Base-by-base conservation (phyloP, 495 filamentous ascomycete genomes). In the Entonaema liquescens region DNA sequence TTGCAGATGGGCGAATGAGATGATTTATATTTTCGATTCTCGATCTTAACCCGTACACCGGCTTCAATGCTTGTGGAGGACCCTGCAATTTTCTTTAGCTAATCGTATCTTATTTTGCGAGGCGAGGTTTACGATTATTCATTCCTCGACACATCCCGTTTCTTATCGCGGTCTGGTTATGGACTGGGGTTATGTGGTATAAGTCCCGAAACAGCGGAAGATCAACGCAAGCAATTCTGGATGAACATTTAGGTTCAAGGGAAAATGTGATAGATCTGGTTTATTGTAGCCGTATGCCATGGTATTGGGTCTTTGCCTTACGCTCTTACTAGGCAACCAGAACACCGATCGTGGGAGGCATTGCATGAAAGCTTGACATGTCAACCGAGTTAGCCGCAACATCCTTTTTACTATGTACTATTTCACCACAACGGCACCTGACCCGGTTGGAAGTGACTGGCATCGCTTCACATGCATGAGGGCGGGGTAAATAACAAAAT, bases 241-340 rank as follows among this genome's bases (percentile, higher is more conserved):
- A 73, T 44, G 58, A 65, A 62, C 61, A 33, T 35, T 65, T 31
- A 55, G 54, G 44, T 40, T 60, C 29, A 15, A 36, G 9, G 19
- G 8, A 15, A 68, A 65, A 73, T 61, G 54, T 62, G 70, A 73
- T 47, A 68, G 70, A 73, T 73, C 70, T 73, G 52, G 70, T 42
- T 65, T 65, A 57, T 59, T 57, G 55, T 58, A 40, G 56, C 42
- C 47, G 31, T 25, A 71, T 52, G 65, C 70, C 70, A 66, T 52
- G 65, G 70, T 59, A 58, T 57, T 57, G 70, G 65, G 70, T 49
- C 62, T 54, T 64, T 60, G 52, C 26, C 33, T 68, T 61, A 38
- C 28, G 38, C 5, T 33, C 19, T 26, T 59, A 59, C 50, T 40
- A 66, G 42, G 42, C 56, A 49, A 21, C 42, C 9, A 47, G 19